These are phyloP conservation scores for Fragilariopsis cylindrus DNA, from an alignment of 108 stramenopile species.

Conservation along the genomic window DNA sequence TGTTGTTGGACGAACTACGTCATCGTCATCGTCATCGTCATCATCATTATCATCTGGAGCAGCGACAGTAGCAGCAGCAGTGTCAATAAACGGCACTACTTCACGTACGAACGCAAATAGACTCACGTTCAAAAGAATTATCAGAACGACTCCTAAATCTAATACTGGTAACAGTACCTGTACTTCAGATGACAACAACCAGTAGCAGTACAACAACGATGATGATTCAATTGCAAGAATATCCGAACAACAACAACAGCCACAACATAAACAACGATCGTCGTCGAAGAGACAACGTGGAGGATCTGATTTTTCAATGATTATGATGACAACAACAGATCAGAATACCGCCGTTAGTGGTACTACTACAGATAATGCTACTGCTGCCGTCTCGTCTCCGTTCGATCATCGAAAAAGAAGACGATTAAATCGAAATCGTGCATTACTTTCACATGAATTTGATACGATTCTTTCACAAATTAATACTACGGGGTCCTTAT, in stretches of 20 bases:
- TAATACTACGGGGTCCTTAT: slow-evolving; percentile 2
- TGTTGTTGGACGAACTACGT: too few species aligned
- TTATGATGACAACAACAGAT: too few species aligned
- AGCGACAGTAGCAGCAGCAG: too few species aligned
- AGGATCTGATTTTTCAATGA: slow-evolving; percentile 18
- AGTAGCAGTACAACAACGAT: neutral
- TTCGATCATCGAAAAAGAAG: slow-evolving; percentile 16
- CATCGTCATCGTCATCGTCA: too few species aligned
- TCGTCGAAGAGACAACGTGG: slow-evolving; percentile 18
- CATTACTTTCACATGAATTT: slow-evolving; percentile 17
- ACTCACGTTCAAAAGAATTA: too few species aligned
- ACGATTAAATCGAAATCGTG: slow-evolving; percentile 15
- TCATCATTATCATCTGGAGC: too few species aligned
- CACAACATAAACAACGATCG: too few species aligned
- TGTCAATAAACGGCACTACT: too few species aligned
- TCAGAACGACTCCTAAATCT: too few species aligned
- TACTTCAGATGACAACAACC: too few species aligned
- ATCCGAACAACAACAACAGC: neutral
- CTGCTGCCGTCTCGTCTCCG: neutral
- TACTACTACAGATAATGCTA: neutral
- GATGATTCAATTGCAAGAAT: neutral
- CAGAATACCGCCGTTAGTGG: neutral
- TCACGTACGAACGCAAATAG: too few species aligned
- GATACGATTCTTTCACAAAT: slow-evolving; percentile 28
- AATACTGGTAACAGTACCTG: too few species aligned